Evolutionary conservation across 306 rosid genomes (phyloP).

Genomic region (Acmispon strigosus): DNA sequence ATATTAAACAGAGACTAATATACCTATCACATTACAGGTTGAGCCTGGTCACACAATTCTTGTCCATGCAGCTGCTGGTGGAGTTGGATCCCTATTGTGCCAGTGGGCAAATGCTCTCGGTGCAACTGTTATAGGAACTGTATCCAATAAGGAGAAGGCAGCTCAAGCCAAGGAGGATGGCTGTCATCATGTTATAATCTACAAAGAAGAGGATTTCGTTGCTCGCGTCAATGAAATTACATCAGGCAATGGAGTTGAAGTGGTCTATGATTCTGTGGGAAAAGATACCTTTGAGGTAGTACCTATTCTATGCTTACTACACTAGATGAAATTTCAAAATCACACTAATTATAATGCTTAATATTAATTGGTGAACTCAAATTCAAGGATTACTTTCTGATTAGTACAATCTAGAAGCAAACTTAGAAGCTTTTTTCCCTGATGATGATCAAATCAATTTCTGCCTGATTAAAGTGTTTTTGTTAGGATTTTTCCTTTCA

Average conservation of each 20-base stretch:
- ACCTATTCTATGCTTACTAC: not conserved
- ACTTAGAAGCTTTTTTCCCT: not conserved
- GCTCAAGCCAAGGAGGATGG: slow-evolving; percentile 92
- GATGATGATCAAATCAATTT: not conserved
- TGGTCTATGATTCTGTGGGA: slow-evolving; percentile 91
- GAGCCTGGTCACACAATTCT: slow-evolving; percentile 73
- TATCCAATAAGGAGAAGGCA: slow-evolving; percentile 77
- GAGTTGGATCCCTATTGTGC: slow-evolving; percentile 88
- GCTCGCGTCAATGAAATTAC: slow-evolving; percentile 74
- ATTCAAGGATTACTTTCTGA: not conserved
- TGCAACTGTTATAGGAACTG: slow-evolving; percentile 87
- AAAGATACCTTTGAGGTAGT: slow-evolving; percentile 87
- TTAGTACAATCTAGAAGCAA: not conserved
- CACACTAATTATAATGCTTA: not conserved
- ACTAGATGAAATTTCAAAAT: not conserved
- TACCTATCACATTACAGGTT: slow-evolving; percentile 38
- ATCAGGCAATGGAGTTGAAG: slow-evolving; percentile 77
- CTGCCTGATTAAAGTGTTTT: not conserved
- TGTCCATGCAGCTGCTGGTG: slow-evolving; percentile 96
- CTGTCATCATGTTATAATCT: slow-evolving; percentile 71
- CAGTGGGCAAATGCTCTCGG: slow-evolving; percentile 94
- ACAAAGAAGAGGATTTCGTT: slow-evolving; percentile 73
- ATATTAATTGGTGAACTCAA: not conserved
- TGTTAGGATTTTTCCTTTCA: not conserved
- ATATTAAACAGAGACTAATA: not conserved